Base-by-base conservation (phyloP, 257 asterid genomes). In the Leptodermis oblonga region DNA sequence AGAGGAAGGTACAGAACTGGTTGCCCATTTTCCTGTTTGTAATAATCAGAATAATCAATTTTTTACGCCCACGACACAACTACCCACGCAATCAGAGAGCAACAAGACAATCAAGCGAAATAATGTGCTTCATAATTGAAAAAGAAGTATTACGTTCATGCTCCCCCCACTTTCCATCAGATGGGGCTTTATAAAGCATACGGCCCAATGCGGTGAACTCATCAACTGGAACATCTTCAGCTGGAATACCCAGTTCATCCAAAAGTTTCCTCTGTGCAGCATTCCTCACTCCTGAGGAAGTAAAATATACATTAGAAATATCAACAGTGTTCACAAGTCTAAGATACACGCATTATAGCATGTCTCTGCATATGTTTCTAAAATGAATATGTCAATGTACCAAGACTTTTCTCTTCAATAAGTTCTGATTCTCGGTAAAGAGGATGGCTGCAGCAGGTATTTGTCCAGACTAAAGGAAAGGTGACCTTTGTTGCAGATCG, bases 361-460 rank as follows among this genome's bases (percentile, higher is more conserved):
- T 20, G 18, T 61, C 20, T 61, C 46, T 33, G 20, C 49, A 36
- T 9, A 4, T 62, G 20, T 11, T n/a, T 23, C 15, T 22, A 36
- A 25, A 17, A 4, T 36, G 58, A 36, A 9, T 20, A 34, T n/a
- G 25, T 68, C 48, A 45, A 65, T 42, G 42, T 88, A 92, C 98
- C 98, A 73, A 92, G 97, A 72, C 69, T 74, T 20, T 84, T 80
- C 77, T 92, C 97, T 51, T 88, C 88, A 63, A 92, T 86, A 61
- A 92, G 95, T 79, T 92, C 98, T 12, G 95, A 86, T 41, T 92
- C 97, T 18, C 98, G 85, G 82, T 80, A 86, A n/a, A 92, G 87
- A 15, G 98, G 98, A 78, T 92, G 98, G 80, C 98, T 92, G 87
- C 98, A 92, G 78, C 98, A 92, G 65, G 98, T 90, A 90, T 92